These are phyloP conservation scores for Solanum hybrid DNA, from an alignment of 305 asterid genomes.

Conservation along the genomic window DNA sequence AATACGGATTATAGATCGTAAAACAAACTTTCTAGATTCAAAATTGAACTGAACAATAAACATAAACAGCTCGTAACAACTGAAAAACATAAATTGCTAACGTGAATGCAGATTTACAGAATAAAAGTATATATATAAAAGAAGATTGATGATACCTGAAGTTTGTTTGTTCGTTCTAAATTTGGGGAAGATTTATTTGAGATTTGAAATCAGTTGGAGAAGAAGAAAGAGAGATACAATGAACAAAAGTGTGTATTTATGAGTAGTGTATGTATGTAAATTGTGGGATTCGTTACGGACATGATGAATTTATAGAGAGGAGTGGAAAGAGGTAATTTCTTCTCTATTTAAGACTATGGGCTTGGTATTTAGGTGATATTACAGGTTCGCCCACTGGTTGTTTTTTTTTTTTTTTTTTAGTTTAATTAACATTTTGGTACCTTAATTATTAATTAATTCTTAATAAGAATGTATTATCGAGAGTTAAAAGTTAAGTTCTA, in stretches of 20 bases:
- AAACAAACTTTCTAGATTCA: not conserved
- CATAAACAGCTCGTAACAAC: not conserved
- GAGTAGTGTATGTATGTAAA: not conserved
- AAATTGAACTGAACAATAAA: not conserved
- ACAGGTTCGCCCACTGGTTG: too few relatives aligned
- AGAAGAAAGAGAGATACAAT: not conserved
- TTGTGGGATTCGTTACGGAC: not conserved
- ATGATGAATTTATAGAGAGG: conserved; percentile 16
- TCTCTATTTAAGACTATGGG: not conserved
- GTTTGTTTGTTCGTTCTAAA: not conserved
- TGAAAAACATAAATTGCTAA: not conserved
- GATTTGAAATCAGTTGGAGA: not conserved
- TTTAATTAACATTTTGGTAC: not conserved
- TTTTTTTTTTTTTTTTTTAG: too few relatives aligned
- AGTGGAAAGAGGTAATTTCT: not conserved
- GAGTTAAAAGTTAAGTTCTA: not conserved
- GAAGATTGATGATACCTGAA: not conserved
- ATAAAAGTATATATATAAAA: not conserved
- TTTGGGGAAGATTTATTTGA: not conserved
- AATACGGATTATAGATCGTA: not conserved
- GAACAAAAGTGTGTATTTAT: not conserved
- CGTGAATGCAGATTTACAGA: not conserved
- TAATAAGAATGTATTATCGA: not conserved
- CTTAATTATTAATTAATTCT: not conserved
- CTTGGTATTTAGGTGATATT: conserved; percentile 14